phyloP scores from a whole-genome alignment of 345 rosid species.

The Moricandia moricandioides region DNA sequence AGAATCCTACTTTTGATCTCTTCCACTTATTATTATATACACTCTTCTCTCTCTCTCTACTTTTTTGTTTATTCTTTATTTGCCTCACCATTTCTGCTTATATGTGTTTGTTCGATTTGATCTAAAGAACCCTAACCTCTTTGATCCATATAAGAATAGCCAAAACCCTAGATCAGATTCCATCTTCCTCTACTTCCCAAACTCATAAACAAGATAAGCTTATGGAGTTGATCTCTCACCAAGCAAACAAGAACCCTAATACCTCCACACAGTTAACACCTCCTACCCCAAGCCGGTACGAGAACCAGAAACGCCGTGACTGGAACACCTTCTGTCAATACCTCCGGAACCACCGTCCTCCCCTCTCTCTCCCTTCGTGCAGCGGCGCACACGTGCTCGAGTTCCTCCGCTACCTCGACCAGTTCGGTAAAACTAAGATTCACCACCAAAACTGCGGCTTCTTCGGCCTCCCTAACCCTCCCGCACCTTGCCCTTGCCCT shows the following conservation, averaged over 20 bases:
- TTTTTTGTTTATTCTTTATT: slow-evolving; percentile 19
- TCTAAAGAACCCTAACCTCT: slow-evolving; percentile 26
- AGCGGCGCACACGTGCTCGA: slow-evolving; percentile 37
- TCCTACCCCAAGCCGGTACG: slow-evolving; percentile 44
- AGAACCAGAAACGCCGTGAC: slow-evolving; percentile 44
- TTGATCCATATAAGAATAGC: background rate
- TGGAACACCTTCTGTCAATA: slow-evolving; percentile 42
- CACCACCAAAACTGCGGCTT: slow-evolving; percentile 34
- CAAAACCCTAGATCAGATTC: slow-evolving; percentile 24
- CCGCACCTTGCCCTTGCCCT: slow-evolving; percentile 41
- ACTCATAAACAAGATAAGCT: slow-evolving; percentile 3
- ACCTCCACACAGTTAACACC: slow-evolving; percentile 23
- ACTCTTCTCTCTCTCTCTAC: background rate
- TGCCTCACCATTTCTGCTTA: slow-evolving; percentile 38
- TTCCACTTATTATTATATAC: slow-evolving; percentile 23
- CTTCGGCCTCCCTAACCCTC: slow-evolving; percentile 40
- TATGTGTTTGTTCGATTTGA: slow-evolving; percentile 7
- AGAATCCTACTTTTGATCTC: slow-evolving; percentile 26
- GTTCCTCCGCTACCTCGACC: slow-evolving; percentile 41
- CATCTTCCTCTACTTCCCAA: background rate
- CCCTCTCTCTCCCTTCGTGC: slow-evolving; percentile 35
- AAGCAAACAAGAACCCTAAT: slow-evolving; percentile 32
- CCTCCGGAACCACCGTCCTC: slow-evolving; percentile 44
- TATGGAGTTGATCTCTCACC: slow-evolving; percentile 48
- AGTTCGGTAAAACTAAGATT: slow-evolving; percentile 40